Evolutionary conservation across 106 monocot species (phyloP), one percentile per base, ranked within the genome.

Genomic region (Chionographis japonica): DNA sequence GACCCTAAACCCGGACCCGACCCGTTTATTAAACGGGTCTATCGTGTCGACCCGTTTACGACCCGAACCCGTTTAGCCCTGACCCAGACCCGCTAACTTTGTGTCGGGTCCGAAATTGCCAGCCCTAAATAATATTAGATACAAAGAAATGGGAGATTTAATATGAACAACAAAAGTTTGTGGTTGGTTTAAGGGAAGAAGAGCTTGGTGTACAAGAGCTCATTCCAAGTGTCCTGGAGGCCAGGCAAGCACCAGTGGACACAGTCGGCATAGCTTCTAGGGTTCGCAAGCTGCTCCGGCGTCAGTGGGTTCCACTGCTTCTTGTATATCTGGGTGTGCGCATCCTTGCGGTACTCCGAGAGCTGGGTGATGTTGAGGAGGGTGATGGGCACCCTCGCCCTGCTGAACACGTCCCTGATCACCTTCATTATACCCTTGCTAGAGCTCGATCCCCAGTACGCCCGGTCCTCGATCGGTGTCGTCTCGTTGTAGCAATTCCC

Each of bases 211-310:
- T 76, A 87, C 62, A 91, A 56, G 4, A 91, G 76, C 62, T 91
- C 90, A 63, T 91, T 91, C 90, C 90, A 91, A 1, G 83, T 87
- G 42, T 91, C 90, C 65, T 78, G 90, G 11, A 91, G 79, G 0
- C 90, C 90, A 8, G 90, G 90, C 43, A 91, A 62, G 40, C 90
- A 91, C 90, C 90, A 91, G 42, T 91, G 90, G 17, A 76, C 67
- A 54, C 90, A 91, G 39, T 91, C 90, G 7, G 90, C 74, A 54
- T 86, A 91, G 63, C 76, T 91, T 49, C 13, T 69, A 15, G 90
- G 90, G 54, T 91, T 77, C 4, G 81, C 81, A 5, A 78, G 8
- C 71, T 91, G 75, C 60, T 86, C 86, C 3, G 81, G 59, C 19
- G 86, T 84, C 53, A 74, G 56, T 2, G 78, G 84, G 15, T 40